Evolutionary conservation across 2,329 filamentous ascomycete species (phyloP).

Genomic region (Botryotinia calthae): DNA sequence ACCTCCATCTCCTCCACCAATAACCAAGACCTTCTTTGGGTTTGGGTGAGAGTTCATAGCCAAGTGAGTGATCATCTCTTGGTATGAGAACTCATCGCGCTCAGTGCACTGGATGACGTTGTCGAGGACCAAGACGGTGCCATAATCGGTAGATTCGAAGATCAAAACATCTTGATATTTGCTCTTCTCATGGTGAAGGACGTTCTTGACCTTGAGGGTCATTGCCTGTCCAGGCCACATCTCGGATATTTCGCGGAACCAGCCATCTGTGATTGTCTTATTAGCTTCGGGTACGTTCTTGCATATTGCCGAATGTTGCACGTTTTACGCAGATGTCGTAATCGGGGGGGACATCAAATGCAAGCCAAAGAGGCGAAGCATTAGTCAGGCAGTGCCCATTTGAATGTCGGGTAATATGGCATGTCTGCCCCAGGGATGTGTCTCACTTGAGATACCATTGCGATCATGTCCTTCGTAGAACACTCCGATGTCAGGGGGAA

Average conservation of each 20-base stretch:
- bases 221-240: conserved; percentile 99
- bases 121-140: conserved; percentile 93
- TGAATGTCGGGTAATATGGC: neutral
- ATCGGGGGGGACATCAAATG: conserved; percentile 1
- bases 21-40: conserved; percentile 97
- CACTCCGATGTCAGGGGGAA: neutral
- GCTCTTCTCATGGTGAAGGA: conserved; percentile 98
- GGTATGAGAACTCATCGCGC: conserved; percentile 98
- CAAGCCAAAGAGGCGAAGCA: conserved; percentile 5
- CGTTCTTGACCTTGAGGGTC: conserved; percentile 96
- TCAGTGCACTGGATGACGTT: conserved; percentile 99
- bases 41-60: conserved; percentile 98
- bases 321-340: conserved; percentile 1
- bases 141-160: conserved; percentile 97
- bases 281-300: conserved; percentile 22
- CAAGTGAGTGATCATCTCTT: conserved; percentile 99
- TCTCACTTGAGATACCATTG: conserved; percentile 15
- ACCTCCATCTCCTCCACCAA: conserved; percentile 95
- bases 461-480: neutral
- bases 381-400: neutral
- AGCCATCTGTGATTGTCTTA: conserved; percentile 70
- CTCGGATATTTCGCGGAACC: conserved; percentile 97
- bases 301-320: conserved; percentile 18
- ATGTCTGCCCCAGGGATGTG: neutral
- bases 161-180: conserved; percentile 98